Percentiles rank a stretch among this genome's conserved stretches.
phyloP scores from a whole-genome alignment of 2,329 filamentous ascomycete genomes.

The Bipolaris zeicola region DNA sequence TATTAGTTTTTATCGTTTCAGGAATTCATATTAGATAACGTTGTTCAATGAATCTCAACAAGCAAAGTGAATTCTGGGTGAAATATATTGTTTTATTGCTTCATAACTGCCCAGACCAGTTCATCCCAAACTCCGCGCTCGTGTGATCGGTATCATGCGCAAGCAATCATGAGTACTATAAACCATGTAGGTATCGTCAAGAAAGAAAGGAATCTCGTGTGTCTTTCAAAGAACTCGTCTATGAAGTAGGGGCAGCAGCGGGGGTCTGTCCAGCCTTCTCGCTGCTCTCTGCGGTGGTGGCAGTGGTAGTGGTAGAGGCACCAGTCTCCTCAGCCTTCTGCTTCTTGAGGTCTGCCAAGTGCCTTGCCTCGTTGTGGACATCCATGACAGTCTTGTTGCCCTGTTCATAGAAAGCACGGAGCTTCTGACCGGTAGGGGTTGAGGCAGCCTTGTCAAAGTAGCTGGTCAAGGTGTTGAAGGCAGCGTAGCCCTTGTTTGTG shows the following conservation, averaged over 20 bases:
- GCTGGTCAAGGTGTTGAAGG: slow-evolving; percentile 71
- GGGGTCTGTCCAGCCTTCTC: slow-evolving; percentile 44
- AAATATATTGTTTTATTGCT: slow-evolving; percentile 3
- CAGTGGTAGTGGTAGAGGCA: slow-evolving; percentile 51
- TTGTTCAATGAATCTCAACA: not conserved
- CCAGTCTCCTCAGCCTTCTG: slow-evolving; percentile 46
- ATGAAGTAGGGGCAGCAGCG: slow-evolving; percentile 21
- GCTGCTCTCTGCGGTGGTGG: slow-evolving; percentile 52
- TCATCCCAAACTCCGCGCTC: slow-evolving; percentile 13
- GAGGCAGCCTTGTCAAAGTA: slow-evolving; percentile 95
- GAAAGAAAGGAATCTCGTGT: slow-evolving; percentile 4
- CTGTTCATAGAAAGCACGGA: slow-evolving; percentile 85
- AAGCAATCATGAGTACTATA: slow-evolving; percentile 18
- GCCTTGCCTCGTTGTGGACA: slow-evolving; percentile 87
- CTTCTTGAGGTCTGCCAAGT: slow-evolving; percentile 86
- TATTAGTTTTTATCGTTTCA: not conserved
- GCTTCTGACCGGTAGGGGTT: slow-evolving; percentile 85
- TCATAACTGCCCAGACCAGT: not conserved
- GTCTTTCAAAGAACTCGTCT: slow-evolving; percentile 1
- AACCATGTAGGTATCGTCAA: slow-evolving; percentile 21
- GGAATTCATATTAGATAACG: not conserved
- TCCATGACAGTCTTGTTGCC: slow-evolving; percentile 89
- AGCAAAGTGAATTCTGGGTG: not conserved
- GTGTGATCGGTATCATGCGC: slow-evolving; percentile 11
- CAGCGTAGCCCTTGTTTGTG: slow-evolving; percentile 70